Conservation (phyloP, 176 grass and related monocot genomes). For the Triticum dicoccoides region DNA sequence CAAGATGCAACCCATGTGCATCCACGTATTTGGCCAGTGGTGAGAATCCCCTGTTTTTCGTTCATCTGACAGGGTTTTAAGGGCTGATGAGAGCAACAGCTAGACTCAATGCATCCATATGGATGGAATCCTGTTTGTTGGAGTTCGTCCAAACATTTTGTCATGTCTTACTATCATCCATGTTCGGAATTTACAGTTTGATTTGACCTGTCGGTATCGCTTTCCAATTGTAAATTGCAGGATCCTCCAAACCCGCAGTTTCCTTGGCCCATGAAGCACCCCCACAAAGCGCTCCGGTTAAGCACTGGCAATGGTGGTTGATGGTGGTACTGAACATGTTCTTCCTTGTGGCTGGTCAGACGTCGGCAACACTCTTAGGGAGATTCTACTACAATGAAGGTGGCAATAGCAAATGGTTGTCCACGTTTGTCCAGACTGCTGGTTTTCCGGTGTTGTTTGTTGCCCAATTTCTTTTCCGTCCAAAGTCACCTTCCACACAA, state of each 20-base stretch:
- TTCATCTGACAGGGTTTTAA: neutral
- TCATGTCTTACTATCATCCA: neutral
- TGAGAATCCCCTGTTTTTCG: neutral
- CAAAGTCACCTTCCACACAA: conserved; percentile 29
- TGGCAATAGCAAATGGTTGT: conserved; percentile 89
- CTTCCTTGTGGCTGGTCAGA: conserved; percentile 72
- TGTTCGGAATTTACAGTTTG: neutral
- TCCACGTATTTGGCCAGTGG: neutral
- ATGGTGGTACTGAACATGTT: conserved; percentile 61
- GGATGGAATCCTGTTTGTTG: too few relatives aligned
- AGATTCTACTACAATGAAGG: conserved; percentile 98
- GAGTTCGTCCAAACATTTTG: too few relatives aligned
- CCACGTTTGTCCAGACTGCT: conserved; percentile 67
- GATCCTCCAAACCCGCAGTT: conserved; percentile 41
- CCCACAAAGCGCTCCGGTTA: neutral
- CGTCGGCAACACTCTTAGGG: conserved; percentile 58
- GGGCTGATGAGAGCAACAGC: neutral
- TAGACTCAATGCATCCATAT: neutral
- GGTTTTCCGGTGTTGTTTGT: conserved; percentile 70
- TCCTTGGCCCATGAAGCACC: conserved; percentile 8
- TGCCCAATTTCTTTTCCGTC: conserved; percentile 46
- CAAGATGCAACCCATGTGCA: neutral
- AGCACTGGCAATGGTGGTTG: conserved; percentile 63
- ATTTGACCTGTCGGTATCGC: neutral
- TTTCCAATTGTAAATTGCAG: conserved; percentile 25